Evolutionary conservation across 208 protist genomes (phyloP), one percentile per base, ranked within the genome.

Genomic region (Tritrichomonas foetus): DNA sequence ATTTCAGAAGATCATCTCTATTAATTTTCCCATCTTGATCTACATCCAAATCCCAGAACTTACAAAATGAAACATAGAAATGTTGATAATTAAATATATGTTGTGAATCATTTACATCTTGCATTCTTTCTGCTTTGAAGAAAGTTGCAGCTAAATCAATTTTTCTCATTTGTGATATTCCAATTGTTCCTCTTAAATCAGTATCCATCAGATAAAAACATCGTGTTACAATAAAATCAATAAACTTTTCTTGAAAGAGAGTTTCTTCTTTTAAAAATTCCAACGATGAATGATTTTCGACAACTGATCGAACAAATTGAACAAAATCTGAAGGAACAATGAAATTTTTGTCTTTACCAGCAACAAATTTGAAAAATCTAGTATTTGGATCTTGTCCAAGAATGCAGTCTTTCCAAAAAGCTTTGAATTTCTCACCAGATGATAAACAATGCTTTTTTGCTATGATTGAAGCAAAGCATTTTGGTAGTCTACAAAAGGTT

Each of bases 31-130:
- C 41, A 89, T 89, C 78, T 27, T n/a, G 33, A 57, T 89, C 78
- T 0, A 39, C 47, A 89, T 89, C 78, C 22, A 89, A 47, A 57
- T 89, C 78, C 78, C 78, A 89, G 47, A 89, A 89, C 27, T 89
- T 89, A 47, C 78, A 89, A 57, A 89, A 89, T 14, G 78, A 22
- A 36, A 89, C 78, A 57, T 89, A 89, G 78, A 89, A 89, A 47
- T 89, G 78, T n/a, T 89, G 78, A 33, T 89, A 89, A 47, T 89
- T 89, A 47, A 89, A 89, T 3, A 89, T 89, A 57, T 89, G 78
- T 16, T 89, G 78, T 0, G 78, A 27, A 11, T 89, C 78, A 33
- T 89, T 89, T 22, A 89, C 47, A 89, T 89, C 78, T 53, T 13
- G 78, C 78, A 89, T 89, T 36, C 20, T 49, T 14, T 53, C 44